Evolutionary conservation across 192 early-diverging fungal genomes (phyloP).

Genomic region (Podila epigama): DNA sequence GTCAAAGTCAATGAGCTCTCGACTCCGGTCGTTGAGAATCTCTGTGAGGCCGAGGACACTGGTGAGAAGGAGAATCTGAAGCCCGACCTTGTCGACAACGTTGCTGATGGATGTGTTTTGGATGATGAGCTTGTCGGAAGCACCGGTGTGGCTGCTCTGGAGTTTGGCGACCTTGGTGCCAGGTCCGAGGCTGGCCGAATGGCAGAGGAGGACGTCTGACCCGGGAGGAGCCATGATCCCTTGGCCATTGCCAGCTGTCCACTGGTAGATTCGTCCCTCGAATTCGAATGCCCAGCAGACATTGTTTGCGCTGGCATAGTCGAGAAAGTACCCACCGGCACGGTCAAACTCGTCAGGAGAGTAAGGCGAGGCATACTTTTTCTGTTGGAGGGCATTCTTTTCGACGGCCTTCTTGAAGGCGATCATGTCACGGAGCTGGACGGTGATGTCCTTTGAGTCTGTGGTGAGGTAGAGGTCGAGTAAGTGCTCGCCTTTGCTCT

Average conservation of each 20-base stretch:
- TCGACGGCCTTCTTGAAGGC: conserved; percentile 47
- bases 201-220: conserved; percentile 39
- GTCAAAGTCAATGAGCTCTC: conserved; percentile 45
- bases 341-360: conserved; percentile 33
- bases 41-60: conserved; percentile 45
- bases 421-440: conserved; percentile 49
- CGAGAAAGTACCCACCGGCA: conserved; percentile 11
- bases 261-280: conserved; percentile 46
- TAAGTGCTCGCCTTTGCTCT: conserved; percentile 47
- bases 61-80: conserved; percentile 38
- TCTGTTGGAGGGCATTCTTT: conserved; percentile 9
- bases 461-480: conserved; percentile 46
- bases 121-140: conserved; percentile 33
- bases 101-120: conserved; percentile 23
- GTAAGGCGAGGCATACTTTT: not conserved
- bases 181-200: conserved; percentile 18
- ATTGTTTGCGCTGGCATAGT: not conserved
- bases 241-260: conserved; percentile 29
- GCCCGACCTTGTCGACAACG: conserved; percentile 45
- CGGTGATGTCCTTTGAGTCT: conserved; percentile 42
- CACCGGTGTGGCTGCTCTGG: conserved; percentile 32
- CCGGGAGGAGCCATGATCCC: conserved; percentile 28
- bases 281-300: conserved; percentile 47
- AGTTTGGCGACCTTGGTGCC: conserved; percentile 29
- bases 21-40: conserved; percentile 45